Percentiles rank a stretch among this genome's conserved stretches.
Conservation (phyloP, 352 stramenopile genomes). For the Aphanomyces euteiches region DNA sequence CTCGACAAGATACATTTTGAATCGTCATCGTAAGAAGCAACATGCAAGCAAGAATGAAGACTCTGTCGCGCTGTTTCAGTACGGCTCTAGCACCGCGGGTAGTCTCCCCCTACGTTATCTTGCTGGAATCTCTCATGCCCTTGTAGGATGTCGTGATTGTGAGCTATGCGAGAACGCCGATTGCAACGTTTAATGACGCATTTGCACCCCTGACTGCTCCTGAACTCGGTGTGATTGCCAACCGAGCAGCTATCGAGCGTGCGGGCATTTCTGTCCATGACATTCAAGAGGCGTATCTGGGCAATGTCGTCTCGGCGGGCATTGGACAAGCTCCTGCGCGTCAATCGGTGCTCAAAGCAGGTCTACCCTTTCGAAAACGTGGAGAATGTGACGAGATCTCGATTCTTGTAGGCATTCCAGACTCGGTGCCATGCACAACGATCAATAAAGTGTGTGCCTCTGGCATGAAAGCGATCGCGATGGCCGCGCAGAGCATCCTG, state of each 20-base stretch:
- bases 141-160: constrained; percentile 88
- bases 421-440: constrained; percentile 88
- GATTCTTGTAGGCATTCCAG: constrained; percentile 68
- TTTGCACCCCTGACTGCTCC: constrained; percentile 81
- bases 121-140: background rate
- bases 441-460: constrained; percentile 98
- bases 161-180: constrained; percentile 88
- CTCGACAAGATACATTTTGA: no score
- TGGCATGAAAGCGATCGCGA: constrained; percentile 86
- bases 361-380: constrained; percentile 27
- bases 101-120: background rate
- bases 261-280: constrained; percentile 43
- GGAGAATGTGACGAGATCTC: no score
- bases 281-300: constrained; percentile 93
- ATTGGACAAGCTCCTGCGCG: constrained; percentile 93
- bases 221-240: constrained; percentile 85
- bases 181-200: constrained; percentile 88
- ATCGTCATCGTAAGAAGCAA: no score
- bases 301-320: constrained; percentile 92
- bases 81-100: constrained; percentile 9
- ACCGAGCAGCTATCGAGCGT: constrained; percentile 56
- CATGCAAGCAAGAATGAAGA: constrained; percentile 1
- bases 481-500: constrained; percentile 88
- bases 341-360: constrained; percentile 79
- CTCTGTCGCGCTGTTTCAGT: constrained; percentile 19